These are phyloP conservation scores for Rhodamnia rubescens DNA, from an alignment of 345 rosid genomes.

Conservation along the genomic window DNA sequence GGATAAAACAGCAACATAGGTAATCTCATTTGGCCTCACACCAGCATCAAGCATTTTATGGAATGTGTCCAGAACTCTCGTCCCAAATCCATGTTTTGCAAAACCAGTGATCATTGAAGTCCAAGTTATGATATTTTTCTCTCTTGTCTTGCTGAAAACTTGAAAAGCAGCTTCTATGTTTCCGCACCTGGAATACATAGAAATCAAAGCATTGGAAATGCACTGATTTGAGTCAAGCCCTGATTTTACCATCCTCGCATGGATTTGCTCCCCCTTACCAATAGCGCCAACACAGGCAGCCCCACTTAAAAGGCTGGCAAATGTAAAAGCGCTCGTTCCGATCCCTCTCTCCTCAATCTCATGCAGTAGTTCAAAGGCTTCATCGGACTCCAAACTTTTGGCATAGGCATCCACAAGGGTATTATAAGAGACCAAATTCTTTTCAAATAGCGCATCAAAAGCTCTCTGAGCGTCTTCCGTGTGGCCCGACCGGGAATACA, in stretches of 20 bases:
- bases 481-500: background rate
- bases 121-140: constrained; percentile 59
- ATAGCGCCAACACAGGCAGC: background rate
- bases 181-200: constrained; percentile 69
- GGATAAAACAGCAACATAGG: constrained; percentile 55
- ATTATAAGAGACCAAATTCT: background rate
- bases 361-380: background rate
- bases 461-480: background rate
- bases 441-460: background rate
- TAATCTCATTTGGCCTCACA: constrained; percentile 46
- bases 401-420: background rate
- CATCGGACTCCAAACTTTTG: background rate
- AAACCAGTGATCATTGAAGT: constrained; percentile 73
- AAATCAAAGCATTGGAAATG: constrained; percentile 51
- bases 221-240: constrained; percentile 31
- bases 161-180: constrained; percentile 44
- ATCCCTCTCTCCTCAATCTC: background rate
- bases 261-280: constrained; percentile 53
- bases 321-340: background rate
- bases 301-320: background rate
- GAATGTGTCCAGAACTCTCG: constrained; percentile 45
- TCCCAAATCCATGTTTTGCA: constrained; percentile 59
- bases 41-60: constrained; percentile 33
- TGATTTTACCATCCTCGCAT: constrained; percentile 41
- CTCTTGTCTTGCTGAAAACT: constrained; percentile 37